A percentile compares a stretch with the other conserved stretches of the same genome.
phyloP scores from a whole-genome alignment of 2,329 filamentous ascomycete genomes.

The Byssoonygena ceratinophila region DNA sequence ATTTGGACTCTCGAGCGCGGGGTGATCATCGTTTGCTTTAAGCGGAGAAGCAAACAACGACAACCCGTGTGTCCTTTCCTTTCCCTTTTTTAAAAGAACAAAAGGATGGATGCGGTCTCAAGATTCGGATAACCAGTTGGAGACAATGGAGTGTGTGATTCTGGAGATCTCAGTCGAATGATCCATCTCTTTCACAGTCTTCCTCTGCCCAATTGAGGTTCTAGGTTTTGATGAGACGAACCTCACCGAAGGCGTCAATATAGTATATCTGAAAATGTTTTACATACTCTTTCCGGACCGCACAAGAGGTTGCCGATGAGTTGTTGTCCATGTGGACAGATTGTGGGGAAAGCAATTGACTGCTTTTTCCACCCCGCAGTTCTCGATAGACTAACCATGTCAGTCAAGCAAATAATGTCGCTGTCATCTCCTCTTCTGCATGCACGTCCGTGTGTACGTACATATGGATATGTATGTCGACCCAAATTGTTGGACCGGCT shows the following conservation, averaged over 20 bases:
- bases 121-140: too few species aligned
- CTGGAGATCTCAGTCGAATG: too few species aligned
- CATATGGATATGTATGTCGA: conserved; percentile 1
- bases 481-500: conserved; percentile 7
- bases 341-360: conserved; percentile 1
- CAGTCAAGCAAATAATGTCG: not conserved
- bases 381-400: not conserved
- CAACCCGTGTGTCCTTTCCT: too few species aligned
- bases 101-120: too few species aligned
- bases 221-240: too few species aligned
- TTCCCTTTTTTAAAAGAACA: not conserved
- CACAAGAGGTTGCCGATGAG: too few species aligned
- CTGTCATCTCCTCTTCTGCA: not conserved
- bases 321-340: not conserved
- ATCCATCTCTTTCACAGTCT: too few species aligned
- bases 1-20: not conserved
- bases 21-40: not conserved
- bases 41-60: not conserved
- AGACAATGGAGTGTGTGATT: too few species aligned
- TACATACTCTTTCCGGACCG: too few species aligned
- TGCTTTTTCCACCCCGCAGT: not conserved
- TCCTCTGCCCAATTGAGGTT: too few species aligned
- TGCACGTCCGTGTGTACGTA: not conserved
- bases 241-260: too few species aligned
- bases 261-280: too few species aligned